These are phyloP conservation scores for Stereum hirsutum DNA, from an alignment of 1,284 basidiomycete genomes.

Conservation along the genomic window DNA sequence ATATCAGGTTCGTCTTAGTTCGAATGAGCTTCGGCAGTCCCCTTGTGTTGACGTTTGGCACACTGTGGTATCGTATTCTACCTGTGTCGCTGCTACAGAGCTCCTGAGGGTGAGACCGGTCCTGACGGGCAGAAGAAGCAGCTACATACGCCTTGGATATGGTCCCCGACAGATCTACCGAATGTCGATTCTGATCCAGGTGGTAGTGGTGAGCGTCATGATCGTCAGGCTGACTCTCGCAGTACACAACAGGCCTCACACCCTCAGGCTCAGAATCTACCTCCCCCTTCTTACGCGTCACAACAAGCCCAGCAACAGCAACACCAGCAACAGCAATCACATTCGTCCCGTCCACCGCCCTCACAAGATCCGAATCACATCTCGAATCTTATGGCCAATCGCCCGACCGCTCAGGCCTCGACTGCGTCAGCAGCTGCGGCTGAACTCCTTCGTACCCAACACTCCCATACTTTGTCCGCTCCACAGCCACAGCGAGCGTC, in stretches of 20 bases:
- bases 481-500: constrained; percentile 13
- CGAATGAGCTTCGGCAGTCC: too few species aligned
- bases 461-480: constrained; percentile 10
- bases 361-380: constrained; percentile 12
- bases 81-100: constrained; percentile 9
- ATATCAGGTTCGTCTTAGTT: constrained; percentile 50
- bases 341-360: background rate
- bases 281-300: background rate
- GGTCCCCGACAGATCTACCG: constrained; percentile 20
- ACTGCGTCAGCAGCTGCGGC: constrained; percentile 10
- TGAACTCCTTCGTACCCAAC: constrained; percentile 3
- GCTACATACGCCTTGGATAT: constrained; percentile 27
- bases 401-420: constrained; percentile 2
- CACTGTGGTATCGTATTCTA: background rate
- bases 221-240: constrained; percentile 4
- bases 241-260: constrained; percentile 14
- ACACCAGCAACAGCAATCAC: background rate
- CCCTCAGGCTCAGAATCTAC: background rate
- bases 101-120: constrained; percentile 9
- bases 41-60: background rate
- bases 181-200: constrained; percentile 7
- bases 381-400: background rate
- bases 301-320: background rate
- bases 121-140: constrained; percentile 15
- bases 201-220: background rate